Percentiles rank a stretch among this genome's conserved stretches.
These are phyloP conservation scores for Aegilops bicornis DNA, from an alignment of 176 grass and related monocot species.

Conservation along the genomic window DNA sequence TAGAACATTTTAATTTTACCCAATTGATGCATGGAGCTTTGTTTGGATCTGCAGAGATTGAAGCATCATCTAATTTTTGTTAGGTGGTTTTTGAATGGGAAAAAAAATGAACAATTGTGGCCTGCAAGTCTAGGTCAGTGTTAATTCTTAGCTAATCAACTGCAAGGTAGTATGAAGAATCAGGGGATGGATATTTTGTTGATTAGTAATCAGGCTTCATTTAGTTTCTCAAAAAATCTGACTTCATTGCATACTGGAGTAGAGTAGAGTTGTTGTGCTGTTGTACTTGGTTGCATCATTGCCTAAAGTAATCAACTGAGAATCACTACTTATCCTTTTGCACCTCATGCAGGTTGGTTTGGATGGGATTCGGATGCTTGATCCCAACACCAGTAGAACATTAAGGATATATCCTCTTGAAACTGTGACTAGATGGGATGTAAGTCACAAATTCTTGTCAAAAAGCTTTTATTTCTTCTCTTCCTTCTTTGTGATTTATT, in stretches of 20 bases:
- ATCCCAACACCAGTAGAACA: constrained; percentile 83
- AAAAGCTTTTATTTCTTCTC: background rate
- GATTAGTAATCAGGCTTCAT: background rate
- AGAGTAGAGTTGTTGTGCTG: background rate
- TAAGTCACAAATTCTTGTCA: constrained; percentile 39
- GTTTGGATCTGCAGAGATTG: background rate
- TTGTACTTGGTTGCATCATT: background rate
- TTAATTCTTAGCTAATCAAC: background rate
- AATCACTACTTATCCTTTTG: background rate
- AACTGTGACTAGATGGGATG: constrained; percentile 93
- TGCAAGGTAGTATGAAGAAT: background rate
- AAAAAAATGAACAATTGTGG: background rate
- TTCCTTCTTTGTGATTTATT: constrained; percentile 11
- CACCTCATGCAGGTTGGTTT: constrained; percentile 66
- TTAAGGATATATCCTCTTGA: constrained; percentile 93
- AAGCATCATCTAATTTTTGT: too few relatives aligned
- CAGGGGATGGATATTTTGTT: background rate
- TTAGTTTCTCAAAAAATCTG: background rate
- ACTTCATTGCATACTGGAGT: background rate
- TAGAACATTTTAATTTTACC: background rate
- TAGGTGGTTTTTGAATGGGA: background rate
- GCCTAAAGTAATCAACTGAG: background rate
- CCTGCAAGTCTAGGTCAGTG: background rate
- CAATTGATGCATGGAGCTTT: background rate
- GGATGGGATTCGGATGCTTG: constrained; percentile 99